Percentiles rank a stretch among this genome's conserved stretches.
phyloP scores from a whole-genome alignment of 495 filamentous ascomycete species.

The Viridothelium virens region DNA sequence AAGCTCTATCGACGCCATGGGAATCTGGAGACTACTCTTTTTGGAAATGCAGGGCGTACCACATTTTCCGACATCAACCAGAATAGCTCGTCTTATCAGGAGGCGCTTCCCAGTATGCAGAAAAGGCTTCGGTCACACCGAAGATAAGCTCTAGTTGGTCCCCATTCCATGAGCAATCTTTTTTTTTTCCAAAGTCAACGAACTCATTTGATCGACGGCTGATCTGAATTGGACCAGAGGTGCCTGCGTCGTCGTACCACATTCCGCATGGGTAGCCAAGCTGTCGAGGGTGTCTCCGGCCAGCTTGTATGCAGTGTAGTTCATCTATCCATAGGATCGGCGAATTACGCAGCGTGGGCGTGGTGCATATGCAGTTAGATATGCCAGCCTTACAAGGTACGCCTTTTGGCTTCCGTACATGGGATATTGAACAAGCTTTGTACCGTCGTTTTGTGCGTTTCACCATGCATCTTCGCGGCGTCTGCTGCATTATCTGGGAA shows the following conservation, averaged over 20 bases:
- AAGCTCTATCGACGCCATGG: background rate
- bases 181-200: background rate
- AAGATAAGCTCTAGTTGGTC: background rate
- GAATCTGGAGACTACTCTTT: conserved; percentile 2
- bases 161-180: background rate
- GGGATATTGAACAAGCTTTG: background rate
- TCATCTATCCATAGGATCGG: background rate
- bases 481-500: background rate
- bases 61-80: background rate
- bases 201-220: background rate
- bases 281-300: background rate
- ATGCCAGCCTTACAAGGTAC: background rate
- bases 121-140: conserved; percentile 1
- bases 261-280: background rate
- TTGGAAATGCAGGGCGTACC: background rate
- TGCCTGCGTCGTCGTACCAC: background rate
- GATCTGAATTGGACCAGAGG: background rate
- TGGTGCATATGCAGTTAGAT: background rate
- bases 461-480: background rate
- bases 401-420: background rate
- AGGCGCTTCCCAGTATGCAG: conserved; percentile 5
- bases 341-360: background rate
- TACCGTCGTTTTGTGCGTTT: background rate
- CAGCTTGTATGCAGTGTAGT: background rate
- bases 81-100: conserved; percentile 6